These are phyloP conservation scores for Mycena indigotica DNA, from an alignment of 768 basidiomycete species.

Conservation along the genomic window DNA sequence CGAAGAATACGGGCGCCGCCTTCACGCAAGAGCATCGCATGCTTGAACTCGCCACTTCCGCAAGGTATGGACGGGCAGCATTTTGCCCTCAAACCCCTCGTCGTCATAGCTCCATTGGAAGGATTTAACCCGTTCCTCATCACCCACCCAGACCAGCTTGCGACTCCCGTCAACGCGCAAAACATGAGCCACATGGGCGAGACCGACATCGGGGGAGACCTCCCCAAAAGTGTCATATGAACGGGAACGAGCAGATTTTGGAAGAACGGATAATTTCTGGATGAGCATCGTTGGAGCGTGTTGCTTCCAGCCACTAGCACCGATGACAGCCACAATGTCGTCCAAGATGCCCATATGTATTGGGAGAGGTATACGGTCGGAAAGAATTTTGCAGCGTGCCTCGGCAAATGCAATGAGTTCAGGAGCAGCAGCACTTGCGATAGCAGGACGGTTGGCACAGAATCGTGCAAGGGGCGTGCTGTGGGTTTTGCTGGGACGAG, in stretches of 20 bases:
- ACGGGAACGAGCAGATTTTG: background rate
- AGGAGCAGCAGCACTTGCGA: background rate
- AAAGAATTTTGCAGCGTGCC: conserved; percentile 17
- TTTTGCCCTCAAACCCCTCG: background rate
- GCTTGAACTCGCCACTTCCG: conserved; percentile 9
- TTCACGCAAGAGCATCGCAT: conserved; percentile 27
- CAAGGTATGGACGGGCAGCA: conserved; percentile 29
- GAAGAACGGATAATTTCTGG: background rate
- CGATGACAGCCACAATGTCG: background rate
- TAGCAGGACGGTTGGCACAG: background rate
- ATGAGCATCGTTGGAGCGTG: background rate
- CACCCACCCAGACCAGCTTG: conserved; percentile 20
- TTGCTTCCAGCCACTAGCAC: conserved; percentile 11
- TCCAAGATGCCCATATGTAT: background rate
- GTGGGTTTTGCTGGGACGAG: background rate
- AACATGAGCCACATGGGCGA: conserved; percentile 2
- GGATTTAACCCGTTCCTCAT: conserved; percentile 15
- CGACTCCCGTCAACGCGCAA: conserved; percentile 3
- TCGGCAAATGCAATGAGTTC: conserved; percentile 1
- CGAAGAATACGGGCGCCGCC: conserved; percentile 26
- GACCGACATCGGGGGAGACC: background rate
- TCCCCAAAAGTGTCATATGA: background rate
- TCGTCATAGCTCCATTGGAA: conserved; percentile 14
- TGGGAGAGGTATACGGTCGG: background rate
- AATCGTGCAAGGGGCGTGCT: background rate